Conservation (phyloP, 1,284 basidiomycete genomes). For the Rhodotorula sp. region DNA sequence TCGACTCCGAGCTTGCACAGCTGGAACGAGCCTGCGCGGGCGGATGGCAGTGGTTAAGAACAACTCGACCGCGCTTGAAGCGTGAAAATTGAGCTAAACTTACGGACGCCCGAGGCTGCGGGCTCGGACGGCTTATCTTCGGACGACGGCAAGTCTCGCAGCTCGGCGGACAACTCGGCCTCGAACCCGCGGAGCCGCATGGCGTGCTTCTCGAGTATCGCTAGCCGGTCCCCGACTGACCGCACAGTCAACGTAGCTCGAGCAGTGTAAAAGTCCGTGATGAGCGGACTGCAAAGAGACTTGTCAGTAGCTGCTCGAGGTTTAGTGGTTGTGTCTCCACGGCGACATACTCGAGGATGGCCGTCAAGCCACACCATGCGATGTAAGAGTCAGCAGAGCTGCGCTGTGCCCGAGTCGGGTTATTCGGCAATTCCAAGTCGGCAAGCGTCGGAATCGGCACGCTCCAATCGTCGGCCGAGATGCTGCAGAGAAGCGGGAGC, state of each 20-base stretch:
- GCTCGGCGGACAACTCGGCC: constrained; percentile 14
- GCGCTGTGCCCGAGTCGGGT: constrained; percentile 8
- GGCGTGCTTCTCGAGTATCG: constrained; percentile 33
- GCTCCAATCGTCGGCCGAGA: constrained; percentile 34
- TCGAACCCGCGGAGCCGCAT: constrained; percentile 39
- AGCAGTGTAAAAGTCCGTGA: constrained; percentile 41
- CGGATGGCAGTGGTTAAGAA: constrained; percentile 21
- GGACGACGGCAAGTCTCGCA: constrained; percentile 8
- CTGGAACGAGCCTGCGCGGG: constrained; percentile 42
- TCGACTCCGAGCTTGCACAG: constrained; percentile 42
- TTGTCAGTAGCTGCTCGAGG: not conserved
- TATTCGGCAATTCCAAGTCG: constrained; percentile 37
- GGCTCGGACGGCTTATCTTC: not conserved
- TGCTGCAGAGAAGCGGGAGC: constrained; percentile 26
- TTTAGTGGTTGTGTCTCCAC: too few relatives aligned
- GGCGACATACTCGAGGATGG: constrained; percentile 41
- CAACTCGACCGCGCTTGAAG: too few relatives aligned
- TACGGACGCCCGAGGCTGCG: not conserved
- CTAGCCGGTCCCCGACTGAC: constrained; percentile 31
- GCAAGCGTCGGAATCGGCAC: constrained; percentile 43
- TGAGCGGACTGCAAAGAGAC: constrained; percentile 27
- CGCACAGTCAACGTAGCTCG: constrained; percentile 22
- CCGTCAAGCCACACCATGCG: constrained; percentile 42
- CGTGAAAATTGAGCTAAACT: not conserved
- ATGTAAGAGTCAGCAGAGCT: constrained; percentile 43